Evolutionary conservation across 257 asterid genomes (phyloP), one percentile per base, ranked within the genome.

Genomic region (Fraxinus quadrangulata): DNA sequence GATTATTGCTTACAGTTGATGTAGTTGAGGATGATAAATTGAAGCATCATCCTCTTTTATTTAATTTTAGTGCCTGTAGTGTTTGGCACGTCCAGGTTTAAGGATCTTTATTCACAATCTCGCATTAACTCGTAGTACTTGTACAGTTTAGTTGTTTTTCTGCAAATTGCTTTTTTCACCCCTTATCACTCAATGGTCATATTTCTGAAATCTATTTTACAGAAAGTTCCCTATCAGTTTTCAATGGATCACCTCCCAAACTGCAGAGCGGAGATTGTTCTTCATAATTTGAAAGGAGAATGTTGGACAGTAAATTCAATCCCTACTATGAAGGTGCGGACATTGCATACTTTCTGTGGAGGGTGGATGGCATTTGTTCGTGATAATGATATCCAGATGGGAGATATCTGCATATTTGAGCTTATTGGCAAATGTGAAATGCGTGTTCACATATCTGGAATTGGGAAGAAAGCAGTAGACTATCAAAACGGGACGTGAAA

Each of bases 301-400:
- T 59, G 93, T 81, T 94, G 98, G 98, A 92, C 87, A 14, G 97
- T 94, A 61, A 94, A 94, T 85, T 92, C 98, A 34, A 84, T 94
- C 86, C 97, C 98, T 37, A 88, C 96, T 9, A 30, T 79, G 19
- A 94, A 89, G 90, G 98, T 94, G 78, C 96, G 89, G 81, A 84
- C 94, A 0, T 72, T 94, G 88, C 98, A 92, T 78, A 94, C 98
- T 28, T 89, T 94, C 79, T 94, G 98, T 83, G 98, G 98, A 78
- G 98, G 98, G 67, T 94, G 98, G 98, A 90, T 92, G 90, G 95
- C 97, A 71, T 94, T 94, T 88, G 97, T 92, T 77, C 96, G 97
- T 70, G 96, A 90, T 37, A 94, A 94, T 78, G 85, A 86, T 79
- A 82, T 94, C 82, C 96, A 89, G 83, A 82, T 90, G 89, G 98